A percentile compares a stretch with the other conserved stretches of the same genome.
These are phyloP conservation scores for Leccinum truebloodii DNA, from an alignment of 768 basidiomycete genomes.

Conservation along the genomic window DNA sequence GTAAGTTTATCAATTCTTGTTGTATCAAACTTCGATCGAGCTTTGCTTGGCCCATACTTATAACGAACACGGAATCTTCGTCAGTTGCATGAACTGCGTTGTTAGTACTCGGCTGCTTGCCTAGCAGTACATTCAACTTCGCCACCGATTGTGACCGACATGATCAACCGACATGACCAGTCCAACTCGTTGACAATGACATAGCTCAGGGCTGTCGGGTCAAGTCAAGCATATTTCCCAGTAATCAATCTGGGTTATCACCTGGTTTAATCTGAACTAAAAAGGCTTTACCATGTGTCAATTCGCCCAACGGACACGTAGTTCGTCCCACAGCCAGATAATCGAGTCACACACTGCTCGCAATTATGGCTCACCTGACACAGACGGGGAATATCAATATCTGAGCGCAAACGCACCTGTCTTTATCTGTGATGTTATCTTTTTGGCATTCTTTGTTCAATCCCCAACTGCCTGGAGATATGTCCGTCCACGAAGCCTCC, in stretches of 20 bases:
- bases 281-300: conserved; percentile 1
- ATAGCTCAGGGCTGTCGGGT: no score
- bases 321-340: background rate
- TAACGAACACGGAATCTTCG: no score
- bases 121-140: no score
- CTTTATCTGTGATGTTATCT: conserved; percentile 1
- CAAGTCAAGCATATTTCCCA: background rate
- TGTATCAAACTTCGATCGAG: background rate
- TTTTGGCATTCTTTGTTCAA: conserved; percentile 8
- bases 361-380: background rate
- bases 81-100: no score
- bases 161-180: no score
- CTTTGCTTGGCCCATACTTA: background rate
- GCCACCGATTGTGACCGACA: no score
- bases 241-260: background rate
- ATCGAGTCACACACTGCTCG: background rate
- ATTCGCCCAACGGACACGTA: background rate
- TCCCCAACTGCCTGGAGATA: conserved; percentile 14
- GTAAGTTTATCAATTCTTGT: background rate
- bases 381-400: background rate
- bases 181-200: no score
- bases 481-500: conserved; percentile 7
- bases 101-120: no score
- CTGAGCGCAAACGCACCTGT: background rate
- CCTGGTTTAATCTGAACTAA: background rate